phyloP scores from a whole-genome alignment of 2,329 filamentous ascomycete genomes.

The Trichoderma sp. region DNA sequence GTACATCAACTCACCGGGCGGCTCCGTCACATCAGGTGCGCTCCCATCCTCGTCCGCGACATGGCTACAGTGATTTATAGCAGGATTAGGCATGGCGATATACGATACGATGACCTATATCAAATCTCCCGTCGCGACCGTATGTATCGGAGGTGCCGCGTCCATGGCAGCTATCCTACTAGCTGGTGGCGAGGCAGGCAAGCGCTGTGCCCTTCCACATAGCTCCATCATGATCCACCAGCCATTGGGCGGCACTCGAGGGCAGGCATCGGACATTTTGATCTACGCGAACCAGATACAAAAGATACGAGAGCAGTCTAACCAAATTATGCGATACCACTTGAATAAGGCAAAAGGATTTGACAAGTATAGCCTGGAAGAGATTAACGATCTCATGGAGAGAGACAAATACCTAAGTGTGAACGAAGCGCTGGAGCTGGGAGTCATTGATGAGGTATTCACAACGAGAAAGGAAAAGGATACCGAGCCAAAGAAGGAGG shows the following conservation, averaged over 20 bases:
- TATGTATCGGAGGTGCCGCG: constrained; percentile 91
- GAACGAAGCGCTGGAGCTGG: constrained; percentile 82
- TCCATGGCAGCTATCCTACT: constrained; percentile 92
- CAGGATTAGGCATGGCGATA: constrained; percentile 65
- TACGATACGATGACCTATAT: constrained; percentile 99
- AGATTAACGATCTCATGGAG: constrained; percentile 95
- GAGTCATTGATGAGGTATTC: constrained; percentile 89
- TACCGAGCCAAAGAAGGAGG: constrained; percentile 27
- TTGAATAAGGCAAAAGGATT: constrained; percentile 73
- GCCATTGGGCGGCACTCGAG: constrained; percentile 71
- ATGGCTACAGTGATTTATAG: not conserved
- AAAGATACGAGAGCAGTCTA: constrained; percentile 78
- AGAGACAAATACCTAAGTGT: constrained; percentile 92
- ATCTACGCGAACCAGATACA: constrained; percentile 98
- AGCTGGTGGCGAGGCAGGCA: constrained; percentile 78
- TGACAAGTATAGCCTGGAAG: constrained; percentile 74
- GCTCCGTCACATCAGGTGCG: constrained; percentile 72
- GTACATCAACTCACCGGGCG: constrained; percentile 96
- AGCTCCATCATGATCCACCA: constrained; percentile 97
- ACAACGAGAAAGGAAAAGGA: constrained; percentile 55
- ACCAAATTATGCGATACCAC: constrained; percentile 84
- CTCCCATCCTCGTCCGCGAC: not conserved
- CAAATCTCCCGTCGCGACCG: constrained; percentile 84
- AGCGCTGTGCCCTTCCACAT: constrained; percentile 88
- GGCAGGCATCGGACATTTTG: constrained; percentile 76